Evolutionary conservation across 306 rosid genomes (phyloP).

Genomic region (cucumber (Cucumis sativus)): Cucumber_9930_V3 NC_026658.2:17645001-17645500

Average conservation of each 20-base stretch:
- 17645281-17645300: constrained; percentile 66
- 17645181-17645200: constrained; percentile 3
- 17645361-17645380: neutral
- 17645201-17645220: constrained; percentile 7
- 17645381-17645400: neutral
- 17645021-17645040: neutral
- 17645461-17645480: constrained; percentile 74
- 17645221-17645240: constrained; percentile 50
- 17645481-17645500: constrained; percentile 46
- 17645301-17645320: constrained; percentile 33
- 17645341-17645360: neutral
- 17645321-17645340: constrained; percentile 10
- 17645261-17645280: constrained; percentile 41
- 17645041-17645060: neutral
- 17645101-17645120: neutral
- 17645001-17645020: neutral
- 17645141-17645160: neutral
- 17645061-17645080: neutral
- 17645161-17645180: neutral
- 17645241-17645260: constrained; percentile 51
- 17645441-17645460: neutral
- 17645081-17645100: neutral
- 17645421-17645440: neutral
- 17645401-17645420: neutral
- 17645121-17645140: neutral